A percentile compares a stretch with the other conserved stretches of the same genome.
Evolutionary conservation across 495 filamentous ascomycete genomes (phyloP).

Genomic region (Hypoxylon intermedium): DNA sequence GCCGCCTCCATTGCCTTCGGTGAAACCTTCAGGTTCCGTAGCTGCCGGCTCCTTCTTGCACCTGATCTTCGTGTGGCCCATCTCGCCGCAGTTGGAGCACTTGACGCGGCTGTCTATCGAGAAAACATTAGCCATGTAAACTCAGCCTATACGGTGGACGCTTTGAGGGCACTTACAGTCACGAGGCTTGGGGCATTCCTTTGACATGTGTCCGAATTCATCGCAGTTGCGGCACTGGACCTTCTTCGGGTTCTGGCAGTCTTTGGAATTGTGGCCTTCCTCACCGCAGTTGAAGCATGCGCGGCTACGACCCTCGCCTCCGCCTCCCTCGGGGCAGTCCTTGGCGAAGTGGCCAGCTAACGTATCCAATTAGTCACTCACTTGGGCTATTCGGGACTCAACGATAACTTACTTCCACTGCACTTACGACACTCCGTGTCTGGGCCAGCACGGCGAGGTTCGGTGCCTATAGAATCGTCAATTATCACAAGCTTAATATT

Average conservation of each 20-base stretch:
- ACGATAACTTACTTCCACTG: constrained; percentile 62
- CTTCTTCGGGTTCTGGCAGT: constrained; percentile 54
- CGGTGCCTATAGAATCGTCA: constrained; percentile 54
- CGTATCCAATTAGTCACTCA: constrained; percentile 27
- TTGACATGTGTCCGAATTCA: constrained; percentile 70
- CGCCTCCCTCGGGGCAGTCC: constrained; percentile 73
- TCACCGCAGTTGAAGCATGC: constrained; percentile 70
- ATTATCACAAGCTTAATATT: constrained; percentile 42
- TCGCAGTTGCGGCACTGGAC: constrained; percentile 79
- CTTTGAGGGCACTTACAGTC: constrained; percentile 61
- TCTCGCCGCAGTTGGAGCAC: constrained; percentile 77
- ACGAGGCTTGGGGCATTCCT: constrained; percentile 77
- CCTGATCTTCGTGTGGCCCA: constrained; percentile 71
- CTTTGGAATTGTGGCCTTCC: constrained; percentile 50
- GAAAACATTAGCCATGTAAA: constrained; percentile 37
- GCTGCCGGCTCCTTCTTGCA: constrained; percentile 57
- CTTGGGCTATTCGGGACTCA: neutral
- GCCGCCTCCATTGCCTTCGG: neutral
- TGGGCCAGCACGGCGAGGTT: constrained; percentile 71
- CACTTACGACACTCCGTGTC: constrained; percentile 84
- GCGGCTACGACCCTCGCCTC: constrained; percentile 49
- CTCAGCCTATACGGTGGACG: neutral
- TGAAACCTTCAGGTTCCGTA: constrained; percentile 4
- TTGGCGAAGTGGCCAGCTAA: constrained; percentile 81
- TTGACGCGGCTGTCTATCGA: constrained; percentile 65